Conservation (phyloP, 2,329 filamentous ascomycete species). For the Fusarium drepaniforme region DNA sequence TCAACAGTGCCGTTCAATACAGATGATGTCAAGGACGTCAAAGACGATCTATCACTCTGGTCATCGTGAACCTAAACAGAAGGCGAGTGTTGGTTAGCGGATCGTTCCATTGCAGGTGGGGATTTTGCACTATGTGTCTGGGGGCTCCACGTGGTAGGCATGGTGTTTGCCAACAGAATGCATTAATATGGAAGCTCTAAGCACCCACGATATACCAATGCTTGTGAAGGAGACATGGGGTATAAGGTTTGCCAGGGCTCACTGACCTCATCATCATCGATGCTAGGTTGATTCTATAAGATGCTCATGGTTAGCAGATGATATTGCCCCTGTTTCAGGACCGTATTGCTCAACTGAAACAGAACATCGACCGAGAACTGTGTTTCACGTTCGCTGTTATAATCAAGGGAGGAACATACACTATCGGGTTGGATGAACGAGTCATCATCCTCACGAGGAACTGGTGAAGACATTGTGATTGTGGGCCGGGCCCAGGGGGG, state of each 20-base stretch:
- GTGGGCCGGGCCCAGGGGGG: background rate
- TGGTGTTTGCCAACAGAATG: background rate
- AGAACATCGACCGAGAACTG: too few species aligned
- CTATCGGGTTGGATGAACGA: constrained; percentile 28
- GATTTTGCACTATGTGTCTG: background rate
- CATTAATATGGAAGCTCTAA: background rate
- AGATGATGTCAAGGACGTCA: constrained; percentile 45
- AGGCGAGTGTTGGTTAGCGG: constrained; percentile 13
- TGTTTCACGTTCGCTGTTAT: background rate
- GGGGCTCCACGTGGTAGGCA: background rate
- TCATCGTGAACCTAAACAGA: constrained; percentile 24
- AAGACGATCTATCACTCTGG: constrained; percentile 31
- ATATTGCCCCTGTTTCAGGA: background rate
- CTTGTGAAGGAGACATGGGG: background rate
- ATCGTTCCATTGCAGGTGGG: background rate
- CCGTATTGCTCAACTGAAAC: background rate
- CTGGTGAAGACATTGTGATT: constrained; percentile 6
- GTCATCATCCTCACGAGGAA: constrained; percentile 22
- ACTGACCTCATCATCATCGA: constrained; percentile 38
- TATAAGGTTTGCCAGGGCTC: background rate
- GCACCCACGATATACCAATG: background rate
- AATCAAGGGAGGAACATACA: constrained; percentile 4
- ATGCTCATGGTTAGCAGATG: constrained; percentile 4
- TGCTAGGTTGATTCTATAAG: constrained; percentile 18
- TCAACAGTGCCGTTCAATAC: constrained; percentile 42